Conservation (phyloP, 2,329 filamentous ascomycete genomes). For the Tricladium varicosporioides region DNA sequence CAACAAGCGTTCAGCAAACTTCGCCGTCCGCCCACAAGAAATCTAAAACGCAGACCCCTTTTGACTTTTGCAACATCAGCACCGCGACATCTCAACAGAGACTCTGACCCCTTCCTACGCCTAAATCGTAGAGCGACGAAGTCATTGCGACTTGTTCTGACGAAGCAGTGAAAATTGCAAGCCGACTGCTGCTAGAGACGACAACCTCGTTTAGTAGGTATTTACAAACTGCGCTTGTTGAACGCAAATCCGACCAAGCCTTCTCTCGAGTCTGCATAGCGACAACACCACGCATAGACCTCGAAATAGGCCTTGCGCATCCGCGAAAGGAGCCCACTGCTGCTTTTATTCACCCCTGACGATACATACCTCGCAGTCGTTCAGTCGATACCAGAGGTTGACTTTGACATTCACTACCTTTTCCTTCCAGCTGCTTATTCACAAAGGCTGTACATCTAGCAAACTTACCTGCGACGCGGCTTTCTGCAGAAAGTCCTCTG, state of each 20-base stretch:
- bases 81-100: not conserved
- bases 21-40: not conserved
- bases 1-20: conserved; percentile 5
- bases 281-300: not conserved
- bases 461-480: conserved; percentile 18
- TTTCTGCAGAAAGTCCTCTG: conserved; percentile 32
- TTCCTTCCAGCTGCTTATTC: conserved; percentile 6
- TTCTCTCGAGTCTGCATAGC: conserved; percentile 4
- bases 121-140: not conserved
- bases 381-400: conserved; percentile 2
- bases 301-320: not conserved
- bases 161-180: not conserved
- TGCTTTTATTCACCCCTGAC: conserved; percentile 6
- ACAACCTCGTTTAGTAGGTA: conserved; percentile 8
- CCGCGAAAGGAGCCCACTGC: conserved; percentile 1
- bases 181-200: not conserved
- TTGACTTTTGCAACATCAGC: conserved; percentile 6
- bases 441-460: conserved; percentile 16
- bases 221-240: conserved; percentile 10
- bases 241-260: conserved; percentile 9
- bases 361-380: not conserved
- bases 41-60: conserved; percentile 10
- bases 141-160: not conserved
- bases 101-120: not conserved
- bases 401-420: conserved; percentile 3